These are phyloP conservation scores for Globisporangium spiculum DNA, from an alignment of 352 stramenopile species.

Conservation along the genomic window DNA sequence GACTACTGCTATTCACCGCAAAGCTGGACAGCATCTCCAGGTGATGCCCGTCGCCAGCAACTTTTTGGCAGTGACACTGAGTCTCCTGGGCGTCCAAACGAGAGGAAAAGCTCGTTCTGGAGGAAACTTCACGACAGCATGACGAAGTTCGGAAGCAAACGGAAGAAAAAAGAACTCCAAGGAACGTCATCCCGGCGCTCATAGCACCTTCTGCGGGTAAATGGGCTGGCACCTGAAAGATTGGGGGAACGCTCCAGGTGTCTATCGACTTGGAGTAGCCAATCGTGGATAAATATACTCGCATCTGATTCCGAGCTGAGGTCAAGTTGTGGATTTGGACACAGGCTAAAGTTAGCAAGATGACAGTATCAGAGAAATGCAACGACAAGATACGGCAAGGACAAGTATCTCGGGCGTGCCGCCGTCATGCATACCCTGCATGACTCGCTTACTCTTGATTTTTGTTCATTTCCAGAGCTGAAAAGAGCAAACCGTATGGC, in stretches of 20 bases:
- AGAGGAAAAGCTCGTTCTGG: conserved; percentile 61
- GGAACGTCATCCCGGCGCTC: conserved; percentile 1
- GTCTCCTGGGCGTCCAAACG: conserved; percentile 36
- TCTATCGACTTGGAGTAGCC: neutral
- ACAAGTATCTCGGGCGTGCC: neutral
- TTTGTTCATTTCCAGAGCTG: neutral
- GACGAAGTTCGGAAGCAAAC: conserved; percentile 57
- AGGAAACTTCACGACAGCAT: conserved; percentile 70
- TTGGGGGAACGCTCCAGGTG: neutral
- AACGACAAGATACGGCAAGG: neutral
- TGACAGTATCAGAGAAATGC: neutral
- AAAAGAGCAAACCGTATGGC: neutral
- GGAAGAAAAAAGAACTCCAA: conserved; percentile 38
- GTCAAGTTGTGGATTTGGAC: neutral
- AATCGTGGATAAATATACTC: conserved; percentile 1
- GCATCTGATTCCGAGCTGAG: neutral
- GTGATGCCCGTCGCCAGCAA: conserved; percentile 61
- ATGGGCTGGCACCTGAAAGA: neutral
- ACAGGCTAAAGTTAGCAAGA: conserved; percentile 11
- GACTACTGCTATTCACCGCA: conserved; percentile 82
- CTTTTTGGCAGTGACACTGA: conserved; percentile 65
- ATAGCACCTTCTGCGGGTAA: neutral
- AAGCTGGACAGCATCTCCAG: conserved; percentile 79
- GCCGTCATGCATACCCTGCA: neutral
- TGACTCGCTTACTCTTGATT: neutral